Evolutionary conservation across 768 basidiomycete species (phyloP), one percentile per base, ranked within the genome.

Genomic region (Russula griseocarnosa): DNA sequence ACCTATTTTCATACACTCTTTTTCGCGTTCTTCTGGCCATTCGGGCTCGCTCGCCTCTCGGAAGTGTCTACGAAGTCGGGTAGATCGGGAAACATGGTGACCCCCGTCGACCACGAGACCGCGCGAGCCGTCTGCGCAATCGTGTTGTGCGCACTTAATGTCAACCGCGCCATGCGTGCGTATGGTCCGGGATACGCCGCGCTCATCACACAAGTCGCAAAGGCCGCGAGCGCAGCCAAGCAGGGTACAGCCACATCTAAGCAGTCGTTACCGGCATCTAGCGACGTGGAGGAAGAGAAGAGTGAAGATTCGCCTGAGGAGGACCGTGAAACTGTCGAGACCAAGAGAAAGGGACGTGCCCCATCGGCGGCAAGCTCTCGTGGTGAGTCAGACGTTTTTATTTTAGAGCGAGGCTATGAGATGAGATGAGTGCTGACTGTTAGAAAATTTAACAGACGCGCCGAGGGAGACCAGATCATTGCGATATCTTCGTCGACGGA

Each of bases 61-160:
- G 65, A 64, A 32, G 56, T 20, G 18, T 22, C 61, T 2, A 28
- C 44, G 7, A 66, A 58, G 44, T 38, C 9, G 30, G 57, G 20
- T 38, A 34, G 52, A 26, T 8, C 53, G 36, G 9, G 8, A 14
- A 16, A 28, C 26, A 24, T 2, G 66, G 61, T 81, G 1, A 79
- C 81, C 38, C 76, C 86, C 1, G 69, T 88, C 5, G 86, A 89
- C 61, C 76, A 82, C 0, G 82, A 87, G 70, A 79, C 77, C 7
- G 92, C 91, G 13, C 78, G 90, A 14, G 86, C 89, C 8, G 77
- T 86, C 22, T 93, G 91, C 72, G 86, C 88, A 34, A 62, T 86
- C 16, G 70, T 93, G 1, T 77, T 94, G 20, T 78, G 81, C 14
- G 76, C 70, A 0, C 68, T 92, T 46, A 94, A 94, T 68, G 73